Evolutionary conservation across 2,329 filamentous ascomycete genomes (phyloP).

Genomic region (Trichophyton simii): DNA sequence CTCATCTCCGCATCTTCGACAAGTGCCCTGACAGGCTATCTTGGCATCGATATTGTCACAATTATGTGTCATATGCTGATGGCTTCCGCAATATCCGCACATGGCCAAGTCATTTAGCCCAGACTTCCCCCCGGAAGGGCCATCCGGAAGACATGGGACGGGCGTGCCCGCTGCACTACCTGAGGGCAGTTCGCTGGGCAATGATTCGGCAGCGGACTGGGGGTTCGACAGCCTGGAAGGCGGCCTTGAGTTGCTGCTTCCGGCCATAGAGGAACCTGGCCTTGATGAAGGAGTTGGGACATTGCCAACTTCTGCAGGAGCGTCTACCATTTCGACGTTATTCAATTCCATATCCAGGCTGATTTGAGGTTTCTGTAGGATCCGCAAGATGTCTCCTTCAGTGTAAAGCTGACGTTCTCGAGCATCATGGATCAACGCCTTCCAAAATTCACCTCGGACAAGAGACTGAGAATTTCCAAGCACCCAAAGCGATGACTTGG

Average conservation of each 20-base stretch:
- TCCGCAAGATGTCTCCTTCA: conserved; percentile 46
- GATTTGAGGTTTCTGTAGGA: conserved; percentile 44
- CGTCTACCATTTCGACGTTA: conserved; percentile 33
- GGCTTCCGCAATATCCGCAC: conserved; percentile 37
- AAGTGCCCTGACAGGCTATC: conserved; percentile 27
- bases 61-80: conserved; percentile 31
- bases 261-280: conserved; percentile 13
- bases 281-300: conserved; percentile 15
- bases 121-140: conserved; percentile 32
- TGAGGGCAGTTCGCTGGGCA: conserved; percentile 6
- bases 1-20: conserved; percentile 30
- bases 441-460: conserved; percentile 82
- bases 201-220: background rate
- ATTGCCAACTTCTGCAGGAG: conserved; percentile 13
- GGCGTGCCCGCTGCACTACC: conserved; percentile 17
- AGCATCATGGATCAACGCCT: conserved; percentile 70
- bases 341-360: conserved; percentile 29
- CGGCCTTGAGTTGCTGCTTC: conserved; percentile 18
- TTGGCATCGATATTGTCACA: conserved; percentile 36
- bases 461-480: conserved; percentile 83
- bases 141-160: conserved; percentile 19
- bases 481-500: conserved; percentile 93
- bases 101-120: conserved; percentile 32
- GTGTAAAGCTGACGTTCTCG: conserved; percentile 64
- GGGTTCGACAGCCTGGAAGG: conserved; percentile 20